A percentile compares a stretch with the other conserved stretches of the same genome.
phyloP scores from a whole-genome alignment of 2,329 filamentous ascomycete genomes.

The Sporothrix variecibatus region DNA sequence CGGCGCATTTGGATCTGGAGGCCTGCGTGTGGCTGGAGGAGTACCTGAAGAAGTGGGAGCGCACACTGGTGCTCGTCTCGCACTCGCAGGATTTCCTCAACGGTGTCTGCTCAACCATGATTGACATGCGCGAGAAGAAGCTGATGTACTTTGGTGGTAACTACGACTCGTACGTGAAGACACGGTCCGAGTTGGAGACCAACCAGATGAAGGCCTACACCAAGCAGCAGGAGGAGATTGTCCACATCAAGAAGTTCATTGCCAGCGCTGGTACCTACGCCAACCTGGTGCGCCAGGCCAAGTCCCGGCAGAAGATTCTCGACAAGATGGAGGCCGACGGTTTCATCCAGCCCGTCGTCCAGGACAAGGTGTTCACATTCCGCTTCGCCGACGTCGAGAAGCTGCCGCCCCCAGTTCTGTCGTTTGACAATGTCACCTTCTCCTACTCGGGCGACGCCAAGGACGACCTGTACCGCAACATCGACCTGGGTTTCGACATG shows the following conservation, averaged over 20 bases:
- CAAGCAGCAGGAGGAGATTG: conserved; percentile 99
- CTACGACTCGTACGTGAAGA: conserved; percentile 98
- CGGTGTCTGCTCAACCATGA: conserved; percentile 97
- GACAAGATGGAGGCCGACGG: conserved; percentile 99
- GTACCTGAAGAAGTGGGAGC: conserved; percentile 99
- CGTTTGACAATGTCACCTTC: conserved; percentile 96
- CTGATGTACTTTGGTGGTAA: conserved; percentile 99
- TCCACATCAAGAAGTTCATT: conserved; percentile 99
- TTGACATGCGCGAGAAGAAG: conserved; percentile 90
- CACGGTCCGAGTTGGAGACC: conserved; percentile 85
- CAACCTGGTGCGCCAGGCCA: conserved; percentile 98
- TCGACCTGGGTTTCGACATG: conserved; percentile 99
- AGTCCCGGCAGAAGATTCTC: conserved; percentile 98
- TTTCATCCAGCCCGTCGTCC: conserved; percentile 86
- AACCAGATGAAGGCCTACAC: conserved; percentile 99
- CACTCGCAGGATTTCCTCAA: conserved; percentile 99
- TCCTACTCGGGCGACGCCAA: conserved; percentile 88
- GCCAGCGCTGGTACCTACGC: conserved; percentile 99
- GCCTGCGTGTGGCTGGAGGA: conserved; percentile 99
- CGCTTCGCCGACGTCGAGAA: conserved; percentile 98
- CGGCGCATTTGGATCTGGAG: conserved; percentile 98
- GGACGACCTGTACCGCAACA: conserved; percentile 93
- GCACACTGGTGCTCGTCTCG: conserved; percentile 92
- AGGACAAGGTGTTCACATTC: conserved; percentile 93
- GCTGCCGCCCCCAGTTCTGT: conserved; percentile 94